These are phyloP conservation scores for Fusarium kyushuense DNA, from an alignment of 2,329 filamentous ascomycete species.

Conservation along the genomic window DNA sequence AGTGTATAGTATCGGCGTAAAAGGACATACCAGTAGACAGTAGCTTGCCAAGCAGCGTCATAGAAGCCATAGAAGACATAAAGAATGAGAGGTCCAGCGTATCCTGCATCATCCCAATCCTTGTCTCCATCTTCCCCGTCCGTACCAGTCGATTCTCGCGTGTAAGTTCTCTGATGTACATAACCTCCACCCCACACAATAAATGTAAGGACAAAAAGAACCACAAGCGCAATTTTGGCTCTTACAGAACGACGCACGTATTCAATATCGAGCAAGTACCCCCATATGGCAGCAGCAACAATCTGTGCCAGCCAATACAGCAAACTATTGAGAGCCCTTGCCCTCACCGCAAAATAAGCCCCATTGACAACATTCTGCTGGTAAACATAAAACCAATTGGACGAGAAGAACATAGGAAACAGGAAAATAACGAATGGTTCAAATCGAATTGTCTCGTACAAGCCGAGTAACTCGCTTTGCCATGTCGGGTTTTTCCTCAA, in stretches of 20 bases:
- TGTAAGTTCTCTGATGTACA: slow-evolving; percentile 69
- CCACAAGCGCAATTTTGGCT: slow-evolving; percentile 72
- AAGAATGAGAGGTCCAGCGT: slow-evolving; percentile 83
- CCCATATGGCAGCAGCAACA: slow-evolving; percentile 78
- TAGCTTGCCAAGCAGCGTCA: slow-evolving; percentile 91
- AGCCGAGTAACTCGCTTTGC: slow-evolving; percentile 80
- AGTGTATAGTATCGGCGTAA: slow-evolving; percentile 51
- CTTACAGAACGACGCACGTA: slow-evolving; percentile 71
- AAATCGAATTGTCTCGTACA: slow-evolving; percentile 76
- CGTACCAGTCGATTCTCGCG: slow-evolving; percentile 1
- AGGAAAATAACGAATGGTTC: slow-evolving; percentile 77
- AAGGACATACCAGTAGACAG: slow-evolving; percentile 85
- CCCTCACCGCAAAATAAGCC: slow-evolving; percentile 78
- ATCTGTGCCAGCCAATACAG: slow-evolving; percentile 81
- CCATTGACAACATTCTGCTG: slow-evolving; percentile 80
- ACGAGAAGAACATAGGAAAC: slow-evolving; percentile 85
- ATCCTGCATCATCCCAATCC: slow-evolving; percentile 76
- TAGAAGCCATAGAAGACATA: slow-evolving; percentile 93
- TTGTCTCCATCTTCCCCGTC: neutral
- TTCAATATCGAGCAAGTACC: slow-evolving; percentile 74
- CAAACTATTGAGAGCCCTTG: slow-evolving; percentile 76
- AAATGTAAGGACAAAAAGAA: slow-evolving; percentile 78
- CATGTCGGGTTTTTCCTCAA: slow-evolving; percentile 92
- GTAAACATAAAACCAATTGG: slow-evolving; percentile 87
- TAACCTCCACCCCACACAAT: slow-evolving; percentile 88